Percentiles rank a stretch among this genome's conserved stretches.
These are phyloP conservation scores for Alliaria petiolata DNA, from an alignment of 345 rosid genomes.

Conservation along the genomic window DNA sequence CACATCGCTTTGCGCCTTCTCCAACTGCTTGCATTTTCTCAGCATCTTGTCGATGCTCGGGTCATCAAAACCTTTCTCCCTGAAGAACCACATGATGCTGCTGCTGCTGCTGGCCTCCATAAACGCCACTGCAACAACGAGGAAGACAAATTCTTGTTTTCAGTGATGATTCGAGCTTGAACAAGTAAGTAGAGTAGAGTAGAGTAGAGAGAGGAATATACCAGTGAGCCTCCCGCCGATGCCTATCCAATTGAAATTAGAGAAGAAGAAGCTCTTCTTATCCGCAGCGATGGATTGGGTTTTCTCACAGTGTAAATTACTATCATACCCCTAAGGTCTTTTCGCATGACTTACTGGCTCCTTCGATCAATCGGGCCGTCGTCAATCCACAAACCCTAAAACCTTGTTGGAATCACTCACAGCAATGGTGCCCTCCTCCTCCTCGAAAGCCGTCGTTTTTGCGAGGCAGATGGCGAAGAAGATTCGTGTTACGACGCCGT, in stretches of 20 bases:
- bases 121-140: background rate
- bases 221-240: too few species aligned
- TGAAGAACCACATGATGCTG: constrained; percentile 62
- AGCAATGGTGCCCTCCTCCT: constrained; percentile 19
- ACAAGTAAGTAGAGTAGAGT: constrained; percentile 14
- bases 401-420: background rate
- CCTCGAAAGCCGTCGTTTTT: constrained; percentile 23
- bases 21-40: constrained; percentile 63
- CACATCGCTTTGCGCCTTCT: constrained; percentile 44
- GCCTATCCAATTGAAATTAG: background rate
- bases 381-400: background rate
- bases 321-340: background rate
- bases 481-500: too few species aligned
- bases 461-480: constrained; percentile 26
- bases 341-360: background rate
- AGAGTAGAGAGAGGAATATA: background rate
- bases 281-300: background rate
- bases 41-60: constrained; percentile 52
- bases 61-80: constrained; percentile 61
- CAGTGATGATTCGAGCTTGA: constrained; percentile 23
- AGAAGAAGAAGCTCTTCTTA: constrained; percentile 7
- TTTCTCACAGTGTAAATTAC: background rate
- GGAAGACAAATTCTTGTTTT: background rate
- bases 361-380: too few species aligned
- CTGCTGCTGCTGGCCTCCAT: constrained; percentile 41